Evolutionary conservation across 1,284 basidiomycete species (phyloP).

Genomic region (Boletus mariae): DNA sequence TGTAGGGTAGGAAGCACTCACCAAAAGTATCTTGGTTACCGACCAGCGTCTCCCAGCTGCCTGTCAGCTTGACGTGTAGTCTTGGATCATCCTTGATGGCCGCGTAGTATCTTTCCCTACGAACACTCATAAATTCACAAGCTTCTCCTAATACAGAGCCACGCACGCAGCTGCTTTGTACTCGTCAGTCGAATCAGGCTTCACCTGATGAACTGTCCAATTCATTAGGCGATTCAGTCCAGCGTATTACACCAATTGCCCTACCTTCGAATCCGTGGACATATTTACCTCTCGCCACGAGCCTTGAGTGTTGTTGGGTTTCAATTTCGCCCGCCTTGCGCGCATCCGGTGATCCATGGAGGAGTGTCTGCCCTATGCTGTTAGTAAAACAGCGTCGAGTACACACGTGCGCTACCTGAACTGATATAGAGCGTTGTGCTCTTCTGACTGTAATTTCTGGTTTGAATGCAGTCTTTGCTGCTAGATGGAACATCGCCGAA

Average conservation of each 20-base stretch:
- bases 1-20: conserved; percentile 3
- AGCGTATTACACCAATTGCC: neutral
- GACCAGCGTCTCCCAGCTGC: conserved; percentile 86
- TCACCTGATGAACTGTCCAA: conserved; percentile 72
- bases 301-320: conserved; percentile 73
- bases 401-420: conserved; percentile 47
- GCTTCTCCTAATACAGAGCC: conserved; percentile 4
- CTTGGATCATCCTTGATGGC: conserved; percentile 70
- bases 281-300: conserved; percentile 85
- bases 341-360: conserved; percentile 81
- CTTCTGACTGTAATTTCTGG: conserved; percentile 24
- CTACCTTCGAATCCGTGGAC: conserved; percentile 87
- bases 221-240: conserved; percentile 5
- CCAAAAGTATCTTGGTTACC: conserved; percentile 85
- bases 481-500: conserved; percentile 26
- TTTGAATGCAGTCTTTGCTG: conserved; percentile 27
- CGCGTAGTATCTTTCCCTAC: conserved; percentile 77
- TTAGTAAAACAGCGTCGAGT: conserved; percentile 23
- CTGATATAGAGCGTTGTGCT: conserved; percentile 51
- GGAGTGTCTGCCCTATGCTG: conserved; percentile 41
- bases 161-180: conserved; percentile 86
- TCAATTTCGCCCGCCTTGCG: conserved; percentile 77
- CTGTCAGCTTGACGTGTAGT: conserved; percentile 81
- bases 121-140: conserved; percentile 10
- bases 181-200: conserved; percentile 71